Conservation (phyloP, 441 rosid genomes). For the Brassica hybrid region DNA sequence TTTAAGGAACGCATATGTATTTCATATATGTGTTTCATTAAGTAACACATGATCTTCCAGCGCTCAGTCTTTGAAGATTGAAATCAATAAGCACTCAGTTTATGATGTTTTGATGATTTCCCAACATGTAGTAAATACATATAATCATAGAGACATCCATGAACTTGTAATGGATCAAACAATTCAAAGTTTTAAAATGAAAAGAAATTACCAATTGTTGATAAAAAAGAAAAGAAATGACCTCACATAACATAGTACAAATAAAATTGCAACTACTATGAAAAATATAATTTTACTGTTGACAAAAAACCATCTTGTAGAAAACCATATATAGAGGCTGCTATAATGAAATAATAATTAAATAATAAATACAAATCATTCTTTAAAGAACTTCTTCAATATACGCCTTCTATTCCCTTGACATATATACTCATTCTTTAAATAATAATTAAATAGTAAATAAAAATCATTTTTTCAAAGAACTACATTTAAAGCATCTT, state of each 20-base stretch:
- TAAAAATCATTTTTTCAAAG: no score
- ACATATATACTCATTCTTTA: no score
- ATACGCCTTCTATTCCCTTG: no score
- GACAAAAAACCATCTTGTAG: neutral
- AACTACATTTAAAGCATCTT: no score
- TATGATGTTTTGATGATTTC: neutral
- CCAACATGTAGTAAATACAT: neutral
- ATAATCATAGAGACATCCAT: neutral
- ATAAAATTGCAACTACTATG: neutral
- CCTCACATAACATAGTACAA: neutral
- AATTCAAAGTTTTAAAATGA: neutral
- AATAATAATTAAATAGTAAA: no score
- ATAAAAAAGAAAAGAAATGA: neutral
- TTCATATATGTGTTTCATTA: neutral
- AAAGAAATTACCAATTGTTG: slow-evolving; percentile 1
- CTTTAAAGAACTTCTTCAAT: no score
- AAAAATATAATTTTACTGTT: slow-evolving; percentile 1
- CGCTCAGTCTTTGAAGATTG: neutral
- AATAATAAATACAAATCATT: no score
- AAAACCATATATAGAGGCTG: no score
- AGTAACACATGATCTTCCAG: neutral
- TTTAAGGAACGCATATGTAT: neutral
- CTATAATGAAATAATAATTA: no score
- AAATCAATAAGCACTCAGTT: neutral
- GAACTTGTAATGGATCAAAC: neutral